phyloP scores from a whole-genome alignment of 202 grass and related monocot species.

The Schoenoplectus tabernaemontani region DNA sequence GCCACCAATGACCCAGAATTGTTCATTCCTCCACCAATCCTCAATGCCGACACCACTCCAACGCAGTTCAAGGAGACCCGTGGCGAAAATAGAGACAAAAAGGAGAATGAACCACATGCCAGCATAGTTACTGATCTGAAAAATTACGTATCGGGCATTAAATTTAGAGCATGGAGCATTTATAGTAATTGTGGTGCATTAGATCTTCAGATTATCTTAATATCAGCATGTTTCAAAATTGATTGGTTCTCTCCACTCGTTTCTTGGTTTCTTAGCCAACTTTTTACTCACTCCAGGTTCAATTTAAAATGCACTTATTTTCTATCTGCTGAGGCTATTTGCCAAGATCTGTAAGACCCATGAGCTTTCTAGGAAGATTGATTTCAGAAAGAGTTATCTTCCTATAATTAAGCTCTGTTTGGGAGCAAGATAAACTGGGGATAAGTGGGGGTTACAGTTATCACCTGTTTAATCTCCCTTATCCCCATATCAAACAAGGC shows the following conservation, averaged over 20 bases:
- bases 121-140: conserved; percentile 96
- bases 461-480: no score
- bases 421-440: no score
- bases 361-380: no score
- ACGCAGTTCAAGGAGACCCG: conserved; percentile 76
- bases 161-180: not conserved
- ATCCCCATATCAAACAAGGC: no score
- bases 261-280: not conserved
- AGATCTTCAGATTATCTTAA: not conserved
- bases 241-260: not conserved
- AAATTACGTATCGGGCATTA: conserved; percentile 25
- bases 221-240: conserved; percentile 13
- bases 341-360: no score
- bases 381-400: no score
- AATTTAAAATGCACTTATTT: not conserved
- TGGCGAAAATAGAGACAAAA: conserved; percentile 73
- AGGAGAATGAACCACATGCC: conserved; percentile 94
- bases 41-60: conserved; percentile 98
- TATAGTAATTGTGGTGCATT: not conserved
- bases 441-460: no score
- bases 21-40: conserved; percentile 98
- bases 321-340: no score
- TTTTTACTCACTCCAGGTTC: not conserved
- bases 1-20: conserved; percentile 98
- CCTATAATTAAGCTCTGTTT: no score